These are phyloP conservation scores for Suhomyces bolitotheri DNA, from an alignment of 1,139 yeast species.

Conservation along the genomic window DNA sequence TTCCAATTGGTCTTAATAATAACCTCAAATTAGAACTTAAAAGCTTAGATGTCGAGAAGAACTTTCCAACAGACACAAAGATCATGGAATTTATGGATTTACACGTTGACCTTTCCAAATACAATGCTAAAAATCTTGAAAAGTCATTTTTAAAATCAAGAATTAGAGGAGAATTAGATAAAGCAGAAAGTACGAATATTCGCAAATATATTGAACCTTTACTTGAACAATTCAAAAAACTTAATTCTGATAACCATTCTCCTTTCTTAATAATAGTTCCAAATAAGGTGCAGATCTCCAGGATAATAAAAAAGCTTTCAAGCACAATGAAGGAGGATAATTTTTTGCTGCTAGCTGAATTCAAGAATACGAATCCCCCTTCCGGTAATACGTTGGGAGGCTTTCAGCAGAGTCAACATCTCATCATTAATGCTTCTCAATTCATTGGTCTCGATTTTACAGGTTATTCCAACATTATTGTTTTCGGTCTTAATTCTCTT, in stretches of 20 bases:
- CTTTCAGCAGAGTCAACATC: slow-evolving; percentile 1
- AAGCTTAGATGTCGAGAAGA: slow-evolving; percentile 11
- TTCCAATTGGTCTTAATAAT: slow-evolving; percentile 8
- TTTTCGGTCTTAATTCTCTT: slow-evolving; percentile 27
- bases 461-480: slow-evolving; percentile 19
- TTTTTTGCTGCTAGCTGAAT: too few relatives aligned
- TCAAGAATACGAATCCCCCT: too few relatives aligned
- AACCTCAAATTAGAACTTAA: slow-evolving; percentile 3
- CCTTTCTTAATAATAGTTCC: slow-evolving; percentile 23
- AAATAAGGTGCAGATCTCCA: slow-evolving; percentile 11
- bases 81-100: slow-evolving; percentile 13
- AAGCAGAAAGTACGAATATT: background rate
- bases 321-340: slow-evolving; percentile 1
- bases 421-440: slow-evolving; percentile 15
- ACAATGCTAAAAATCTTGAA: slow-evolving; percentile 19
- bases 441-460: slow-evolving; percentile 20
- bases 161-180: background rate
- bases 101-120: slow-evolving; percentile 14
- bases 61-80: slow-evolving; percentile 13
- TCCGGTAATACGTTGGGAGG: background rate
- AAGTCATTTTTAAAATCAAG: slow-evolving; percentile 19
- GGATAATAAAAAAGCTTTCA: slow-evolving; percentile 5
- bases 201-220: slow-evolving; percentile 5
- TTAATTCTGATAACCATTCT: slow-evolving; percentile 9
- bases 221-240: slow-evolving; percentile 10